Evolutionary conservation across 208 protist species (phyloP), one percentile per base, ranked within the genome.

Genomic region (Acanthamoeba comandoni): DNA sequence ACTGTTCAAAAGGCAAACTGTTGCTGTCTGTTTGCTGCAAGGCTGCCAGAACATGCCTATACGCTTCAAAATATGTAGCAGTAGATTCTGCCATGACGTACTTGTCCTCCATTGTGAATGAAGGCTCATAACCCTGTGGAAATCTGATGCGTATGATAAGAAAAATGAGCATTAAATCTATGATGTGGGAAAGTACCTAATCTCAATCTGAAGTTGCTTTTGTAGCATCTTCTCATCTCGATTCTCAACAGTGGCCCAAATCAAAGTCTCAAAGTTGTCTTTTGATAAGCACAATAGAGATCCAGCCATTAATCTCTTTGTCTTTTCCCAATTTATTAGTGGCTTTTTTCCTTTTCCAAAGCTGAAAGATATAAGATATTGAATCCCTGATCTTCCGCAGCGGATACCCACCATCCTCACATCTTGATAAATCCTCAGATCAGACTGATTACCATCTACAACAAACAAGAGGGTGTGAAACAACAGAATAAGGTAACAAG

Each of bases 1-100:
- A 91, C 0, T 52, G 9, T n/a, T 86, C 58, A 22, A 95, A 93
- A 35, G 93, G 93, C 15, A 95, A 22, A n/a, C 31, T 48, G 13
- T 91, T 31, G 0, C 19, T 2, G 15, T 53, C 22, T 17, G 84
- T 86, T 12, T 58, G 29, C 71, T 95, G 64, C 22, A 95, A 84
- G 39, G 94, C 77, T 12, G 4, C 17, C 11, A 95, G 64, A n/a
- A 95, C 92, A 57, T 88, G 93, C 8, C 71, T 57, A 48, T 93
- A 94, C 0, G 92, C 79, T 65, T 94, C 89, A 49, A 91, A 93
- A 29, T 90, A 95, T 9, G 87, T 65, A 43, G 90, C 69, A 51
- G 93, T 48, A 55, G 80, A 89, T 79, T 92, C 89, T 70, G 58
- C 53, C 29, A 35, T 52, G 67, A 92, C 17, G 22, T 80, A 57